phyloP scores from a whole-genome alignment of 129 eudicot genomes.

The Flaveria linearis region DNA sequence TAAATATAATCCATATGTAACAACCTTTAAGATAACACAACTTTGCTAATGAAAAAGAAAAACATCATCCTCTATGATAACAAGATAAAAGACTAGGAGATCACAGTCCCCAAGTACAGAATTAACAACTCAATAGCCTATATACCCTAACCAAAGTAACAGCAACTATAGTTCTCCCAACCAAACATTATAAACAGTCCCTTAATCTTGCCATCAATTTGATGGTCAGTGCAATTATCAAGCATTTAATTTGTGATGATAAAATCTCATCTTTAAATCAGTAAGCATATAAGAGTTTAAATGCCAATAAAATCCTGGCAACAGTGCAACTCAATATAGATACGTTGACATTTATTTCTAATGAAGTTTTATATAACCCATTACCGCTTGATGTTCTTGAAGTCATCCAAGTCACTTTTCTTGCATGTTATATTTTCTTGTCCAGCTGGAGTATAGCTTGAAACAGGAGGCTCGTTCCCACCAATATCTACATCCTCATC shows the following conservation, averaged over 20 bases:
- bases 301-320: neutral
- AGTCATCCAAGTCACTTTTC: slow-evolving; percentile 37
- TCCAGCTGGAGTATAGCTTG: slow-evolving; percentile 62
- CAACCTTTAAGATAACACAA: neutral
- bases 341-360: neutral
- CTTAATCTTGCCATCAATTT: neutral
- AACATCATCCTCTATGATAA: neutral
- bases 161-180: neutral
- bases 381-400: slow-evolving; percentile 48
- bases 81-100: too few species aligned
- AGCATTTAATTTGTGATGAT: neutral
- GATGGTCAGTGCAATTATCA: neutral
- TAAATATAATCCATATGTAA: neutral
- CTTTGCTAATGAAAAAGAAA: neutral
- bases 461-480: slow-evolving; percentile 75
- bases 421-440: slow-evolving; percentile 44
- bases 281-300: slow-evolving; percentile 11
- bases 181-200: neutral
- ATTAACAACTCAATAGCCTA: neutral
- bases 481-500: slow-evolving; percentile 72
- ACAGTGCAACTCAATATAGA: neutral
- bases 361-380: slow-evolving; percentile 10
- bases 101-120: neutral
- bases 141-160: neutral
- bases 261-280: neutral